These are phyloP conservation scores for Casuarina equisetifolia DNA, from an alignment of 306 rosid species.

Conservation along the genomic window DNA sequence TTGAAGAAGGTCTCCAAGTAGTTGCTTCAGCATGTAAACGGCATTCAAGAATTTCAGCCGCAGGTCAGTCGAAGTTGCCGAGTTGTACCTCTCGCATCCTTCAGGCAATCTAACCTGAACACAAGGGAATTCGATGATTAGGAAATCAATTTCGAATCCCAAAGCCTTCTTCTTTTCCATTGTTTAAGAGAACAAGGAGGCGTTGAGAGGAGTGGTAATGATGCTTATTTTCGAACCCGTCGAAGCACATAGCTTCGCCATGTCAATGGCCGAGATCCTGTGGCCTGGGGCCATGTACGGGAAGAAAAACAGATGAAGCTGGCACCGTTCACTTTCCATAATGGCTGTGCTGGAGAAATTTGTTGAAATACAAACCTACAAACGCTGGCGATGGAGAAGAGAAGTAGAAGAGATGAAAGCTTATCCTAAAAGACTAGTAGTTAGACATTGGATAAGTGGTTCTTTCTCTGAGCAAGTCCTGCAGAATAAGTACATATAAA, in stretches of 20 bases:
- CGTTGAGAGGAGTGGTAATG: slow-evolving; percentile 32
- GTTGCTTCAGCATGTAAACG: slow-evolving; percentile 25
- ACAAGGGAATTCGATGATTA: slow-evolving; percentile 35
- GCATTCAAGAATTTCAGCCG: slow-evolving; percentile 29
- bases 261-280: slow-evolving; percentile 31
- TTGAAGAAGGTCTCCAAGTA: slow-evolving; percentile 39
- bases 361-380: too few relatives aligned
- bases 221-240: slow-evolving; percentile 31
- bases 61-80: neutral
- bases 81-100: slow-evolving; percentile 46
- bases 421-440: too few relatives aligned
- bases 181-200: slow-evolving; percentile 12
- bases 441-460: too few relatives aligned
- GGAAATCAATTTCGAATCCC: neutral
- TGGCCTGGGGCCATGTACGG: slow-evolving; percentile 38
- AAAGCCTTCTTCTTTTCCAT: neutral
- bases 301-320: slow-evolving; percentile 35
- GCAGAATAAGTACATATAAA: too few relatives aligned
- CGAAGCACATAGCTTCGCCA: slow-evolving; percentile 34
- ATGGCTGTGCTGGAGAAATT: neutral
- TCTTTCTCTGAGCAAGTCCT: too few relatives aligned
- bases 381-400: too few relatives aligned
- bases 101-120: slow-evolving; percentile 44
- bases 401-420: too few relatives aligned
- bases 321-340: neutral